Base-by-base conservation (phyloP, 495 filamentous ascomycete genomes). In the Podospora comata region DNA sequence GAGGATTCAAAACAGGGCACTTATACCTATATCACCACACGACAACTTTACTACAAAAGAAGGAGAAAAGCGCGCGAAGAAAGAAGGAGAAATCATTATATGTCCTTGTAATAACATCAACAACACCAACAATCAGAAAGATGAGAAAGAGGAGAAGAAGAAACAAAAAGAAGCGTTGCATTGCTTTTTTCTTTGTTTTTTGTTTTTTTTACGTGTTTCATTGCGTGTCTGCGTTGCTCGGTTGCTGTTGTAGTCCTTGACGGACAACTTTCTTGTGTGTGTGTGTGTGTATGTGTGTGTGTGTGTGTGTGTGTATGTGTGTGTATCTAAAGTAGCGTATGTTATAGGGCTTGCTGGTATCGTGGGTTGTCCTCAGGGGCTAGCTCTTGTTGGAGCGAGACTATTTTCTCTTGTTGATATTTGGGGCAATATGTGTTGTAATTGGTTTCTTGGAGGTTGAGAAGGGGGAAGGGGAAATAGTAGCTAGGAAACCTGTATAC, bases 41-140 rank as follows among this genome's bases (percentile, higher is more conserved):
- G 30, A 5, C 30, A 32, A 32, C 23, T 23, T 32, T 5, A 32
- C 39, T 11, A 48, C 39, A 48, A 48, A 5, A 58, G 55, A 58
- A 58, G n/a, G 18, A 23, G n/a, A 1, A n/a, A 26, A 58, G n/a
- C 9, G 7, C n/a, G 55, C n/a, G 55, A 13, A 58, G 55, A 58
- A 13, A 58, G 55, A 15, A 26, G 23, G 23, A 58, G 13, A 26
- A 58, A 58, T 58, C 55, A 26, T 20, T 58, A 58, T 58, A 58
- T 58, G n/a, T 26, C 55, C 55, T 58, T 58, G 55, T 58, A 58
- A 58, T 58, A 58, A 20, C n/a, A 58, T 20, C 55, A 58, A 58
- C 39, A 58, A 7, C 54, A 57, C 1, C 55, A 58, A 20, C 55
- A 58, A 58, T 4, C 55, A 20, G n/a, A 48, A 48, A 48, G 39